A percentile compares a stretch with the other conserved stretches of the same genome.
These are phyloP conservation scores for Ceratocystis papillata DNA, from an alignment of 2,329 filamentous ascomycete species.

Conservation along the genomic window DNA sequence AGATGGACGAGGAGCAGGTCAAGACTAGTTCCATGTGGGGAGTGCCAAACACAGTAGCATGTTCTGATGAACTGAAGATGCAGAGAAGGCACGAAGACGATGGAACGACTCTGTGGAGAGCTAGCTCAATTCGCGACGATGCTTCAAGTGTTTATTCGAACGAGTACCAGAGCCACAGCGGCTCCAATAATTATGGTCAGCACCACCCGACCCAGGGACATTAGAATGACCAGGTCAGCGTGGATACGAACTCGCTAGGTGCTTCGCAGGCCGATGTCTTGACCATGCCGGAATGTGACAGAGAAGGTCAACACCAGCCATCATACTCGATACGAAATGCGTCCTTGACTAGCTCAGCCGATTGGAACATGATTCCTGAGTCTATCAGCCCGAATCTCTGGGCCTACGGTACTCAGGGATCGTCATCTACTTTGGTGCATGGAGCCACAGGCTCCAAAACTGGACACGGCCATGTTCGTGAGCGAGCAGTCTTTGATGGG, in stretches of 20 bases:
- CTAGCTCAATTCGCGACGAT: slow-evolving; percentile 14
- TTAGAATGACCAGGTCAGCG: slow-evolving; percentile 16
- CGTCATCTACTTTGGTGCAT: neutral
- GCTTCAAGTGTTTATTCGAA: slow-evolving; percentile 18
- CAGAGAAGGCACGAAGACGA: neutral
- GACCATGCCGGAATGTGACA: neutral
- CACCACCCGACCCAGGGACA: slow-evolving; percentile 12
- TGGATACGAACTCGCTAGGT: neutral
- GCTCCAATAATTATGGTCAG: neutral
- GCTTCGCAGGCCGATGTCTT: neutral
- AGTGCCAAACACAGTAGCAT: neutral
- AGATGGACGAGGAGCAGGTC: slow-evolving; percentile 19
- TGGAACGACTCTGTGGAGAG: slow-evolving; percentile 17
- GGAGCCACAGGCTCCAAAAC: neutral
- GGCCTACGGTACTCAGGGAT: slow-evolving; percentile 4
- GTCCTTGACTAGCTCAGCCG: slow-evolving; percentile 21
- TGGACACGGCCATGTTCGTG: slow-evolving; percentile 19
- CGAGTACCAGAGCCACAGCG: slow-evolving; percentile 4
- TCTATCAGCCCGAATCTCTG: slow-evolving; percentile 20
- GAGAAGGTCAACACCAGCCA: neutral
- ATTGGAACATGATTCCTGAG: slow-evolving; percentile 23
- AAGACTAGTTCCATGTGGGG: slow-evolving; percentile 9
- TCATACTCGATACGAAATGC: slow-evolving; percentile 8
- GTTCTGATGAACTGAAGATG: neutral
- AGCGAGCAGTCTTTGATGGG: slow-evolving; percentile 16